Evolutionary conservation across 305 asterid species (phyloP).

Genomic region (Fraxinus nigra): DNA sequence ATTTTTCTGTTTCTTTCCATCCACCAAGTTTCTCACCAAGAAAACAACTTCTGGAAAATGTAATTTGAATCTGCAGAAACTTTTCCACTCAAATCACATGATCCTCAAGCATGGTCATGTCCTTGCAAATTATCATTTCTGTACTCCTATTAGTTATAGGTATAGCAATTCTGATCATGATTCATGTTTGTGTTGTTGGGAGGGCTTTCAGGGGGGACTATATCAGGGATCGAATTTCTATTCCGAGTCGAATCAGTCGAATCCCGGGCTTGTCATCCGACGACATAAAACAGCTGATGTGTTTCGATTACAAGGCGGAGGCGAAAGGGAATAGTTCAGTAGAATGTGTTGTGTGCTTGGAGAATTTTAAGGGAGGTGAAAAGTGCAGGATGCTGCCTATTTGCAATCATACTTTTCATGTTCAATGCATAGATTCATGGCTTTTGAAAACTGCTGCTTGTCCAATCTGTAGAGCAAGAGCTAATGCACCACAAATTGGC

Average conservation of each 20-base stretch:
- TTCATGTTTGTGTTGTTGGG: slow-evolving; percentile 49
- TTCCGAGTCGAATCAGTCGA: slow-evolving; percentile 2
- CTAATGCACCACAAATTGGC: slow-evolving; percentile 13
- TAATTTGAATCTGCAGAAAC: not conserved
- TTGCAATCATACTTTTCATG: slow-evolving; percentile 58
- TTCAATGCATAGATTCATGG: slow-evolving; percentile 69
- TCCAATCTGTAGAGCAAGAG: slow-evolving; percentile 58
- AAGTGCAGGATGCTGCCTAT: slow-evolving; percentile 54
- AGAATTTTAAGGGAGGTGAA: slow-evolving; percentile 49
- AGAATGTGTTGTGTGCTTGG: slow-evolving; percentile 72
- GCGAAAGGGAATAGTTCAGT: not conserved
- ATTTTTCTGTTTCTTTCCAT: slow-evolving; percentile 18
- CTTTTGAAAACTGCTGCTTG: slow-evolving; percentile 52
- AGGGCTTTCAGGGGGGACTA: slow-evolving; percentile 36
- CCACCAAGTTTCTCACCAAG: slow-evolving; percentile 24
- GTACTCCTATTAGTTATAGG: slow-evolving; percentile 32
- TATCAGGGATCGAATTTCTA: not conserved
- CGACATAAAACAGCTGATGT: slow-evolving; percentile 39
- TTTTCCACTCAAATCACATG: slow-evolving; percentile 1
- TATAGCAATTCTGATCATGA: slow-evolving; percentile 29
- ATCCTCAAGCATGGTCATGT: slow-evolving; percentile 20
- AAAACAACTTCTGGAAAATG: not conserved
- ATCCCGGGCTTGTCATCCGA: slow-evolving; percentile 30
- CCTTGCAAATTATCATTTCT: slow-evolving; percentile 36
- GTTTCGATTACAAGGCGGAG: slow-evolving; percentile 37